Evolutionary conservation across 2,329 filamentous ascomycete species (phyloP).

Genomic region (Stemphylium vesicarium): DNA sequence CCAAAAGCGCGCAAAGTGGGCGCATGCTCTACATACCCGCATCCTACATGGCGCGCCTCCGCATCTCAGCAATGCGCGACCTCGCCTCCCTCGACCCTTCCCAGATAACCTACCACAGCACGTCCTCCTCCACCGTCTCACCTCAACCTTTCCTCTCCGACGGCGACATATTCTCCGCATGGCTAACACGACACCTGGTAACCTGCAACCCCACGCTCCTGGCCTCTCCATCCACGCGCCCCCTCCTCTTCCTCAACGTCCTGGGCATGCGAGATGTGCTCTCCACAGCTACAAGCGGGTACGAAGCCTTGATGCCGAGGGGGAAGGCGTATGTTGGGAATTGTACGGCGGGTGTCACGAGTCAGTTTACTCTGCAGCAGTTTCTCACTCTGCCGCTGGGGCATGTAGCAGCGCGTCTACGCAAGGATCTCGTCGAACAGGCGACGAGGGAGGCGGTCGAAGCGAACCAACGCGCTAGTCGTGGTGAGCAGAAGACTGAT

Average conservation of each 20-base stretch:
- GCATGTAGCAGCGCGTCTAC: conserved; percentile 29
- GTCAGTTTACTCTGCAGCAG: conserved; percentile 18
- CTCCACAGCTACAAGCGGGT: conserved; percentile 6
- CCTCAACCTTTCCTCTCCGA: conserved; percentile 29
- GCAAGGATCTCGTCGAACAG: conserved; percentile 27
- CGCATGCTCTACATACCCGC: conserved; percentile 22
- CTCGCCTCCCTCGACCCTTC: conserved; percentile 6
- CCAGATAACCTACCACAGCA: conserved; percentile 2
- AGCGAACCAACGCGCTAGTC: conserved; percentile 3
- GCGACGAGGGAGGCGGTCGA: conserved; percentile 24
- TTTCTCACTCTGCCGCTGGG: conserved; percentile 26
- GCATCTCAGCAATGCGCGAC: background rate
- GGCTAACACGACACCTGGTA: conserved; percentile 17
- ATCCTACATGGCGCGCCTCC: conserved; percentile 18
- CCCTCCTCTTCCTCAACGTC: conserved; percentile 32
- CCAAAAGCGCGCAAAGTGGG: background rate
- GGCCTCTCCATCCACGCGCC: conserved; percentile 5
- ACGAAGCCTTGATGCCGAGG: conserved; percentile 19
- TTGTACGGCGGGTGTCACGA: conserved; percentile 5
- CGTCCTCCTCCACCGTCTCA: conserved; percentile 1
- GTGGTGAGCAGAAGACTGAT: background rate
- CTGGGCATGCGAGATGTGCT: conserved; percentile 30
- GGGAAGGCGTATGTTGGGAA: conserved; percentile 26
- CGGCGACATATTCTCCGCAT: conserved; percentile 26
- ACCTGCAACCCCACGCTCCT: conserved; percentile 11